These are phyloP conservation scores for Trichophyton benhamiae DNA, from an alignment of 2,329 filamentous ascomycete genomes.

Conservation along the genomic window DNA sequence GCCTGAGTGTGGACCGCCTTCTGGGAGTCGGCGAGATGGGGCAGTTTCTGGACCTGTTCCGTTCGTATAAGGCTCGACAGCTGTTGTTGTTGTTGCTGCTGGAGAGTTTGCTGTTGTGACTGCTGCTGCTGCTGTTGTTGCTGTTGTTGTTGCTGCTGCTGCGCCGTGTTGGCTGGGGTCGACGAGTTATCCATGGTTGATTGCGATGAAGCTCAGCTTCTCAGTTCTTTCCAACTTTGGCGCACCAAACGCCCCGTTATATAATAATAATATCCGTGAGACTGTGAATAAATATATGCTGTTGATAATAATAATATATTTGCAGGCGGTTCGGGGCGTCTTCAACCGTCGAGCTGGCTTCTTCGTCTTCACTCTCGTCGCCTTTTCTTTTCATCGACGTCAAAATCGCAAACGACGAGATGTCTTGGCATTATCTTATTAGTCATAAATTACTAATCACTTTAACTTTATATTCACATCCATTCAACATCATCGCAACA, in stretches of 20 bases:
- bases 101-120: slow-evolving; percentile 20
- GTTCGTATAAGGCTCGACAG: slow-evolving; percentile 39
- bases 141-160: slow-evolving; percentile 22
- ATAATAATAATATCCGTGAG: background rate
- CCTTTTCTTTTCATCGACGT: background rate
- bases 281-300: background rate
- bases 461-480: background rate
- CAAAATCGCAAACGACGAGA: background rate
- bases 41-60: slow-evolving; percentile 42
- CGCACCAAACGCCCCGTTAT: background rate
- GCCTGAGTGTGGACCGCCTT: slow-evolving; percentile 45
- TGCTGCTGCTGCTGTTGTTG: slow-evolving; percentile 10
- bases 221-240: background rate
- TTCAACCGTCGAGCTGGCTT: background rate
- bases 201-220: background rate
- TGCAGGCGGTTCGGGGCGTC: background rate
- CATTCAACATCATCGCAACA: background rate
- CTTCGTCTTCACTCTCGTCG: background rate
- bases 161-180: slow-evolving; percentile 15
- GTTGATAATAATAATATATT: background rate
- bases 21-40: slow-evolving; percentile 41
- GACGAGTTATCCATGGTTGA: slow-evolving; percentile 10
- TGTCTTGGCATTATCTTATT: background rate
- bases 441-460: background rate
- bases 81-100: slow-evolving; percentile 15